phyloP scores from a whole-genome alignment of 2,329 filamentous ascomycete genomes.

The Cladosporium velox region DNA sequence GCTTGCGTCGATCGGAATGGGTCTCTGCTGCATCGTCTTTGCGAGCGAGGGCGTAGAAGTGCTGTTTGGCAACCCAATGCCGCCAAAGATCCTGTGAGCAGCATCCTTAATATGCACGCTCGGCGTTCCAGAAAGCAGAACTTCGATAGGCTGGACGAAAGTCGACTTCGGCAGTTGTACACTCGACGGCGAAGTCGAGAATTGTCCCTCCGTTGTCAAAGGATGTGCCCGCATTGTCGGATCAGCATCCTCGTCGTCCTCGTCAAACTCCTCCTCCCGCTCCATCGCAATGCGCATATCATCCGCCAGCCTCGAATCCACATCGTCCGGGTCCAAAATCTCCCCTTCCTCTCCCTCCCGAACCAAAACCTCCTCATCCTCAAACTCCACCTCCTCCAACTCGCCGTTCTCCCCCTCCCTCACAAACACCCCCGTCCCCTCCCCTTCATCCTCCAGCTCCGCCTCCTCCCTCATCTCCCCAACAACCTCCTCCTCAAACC shows the following conservation, averaged over 20 bases:
- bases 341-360: slow-evolving; percentile 22
- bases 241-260: slow-evolving; percentile 33
- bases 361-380: slow-evolving; percentile 37
- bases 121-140: slow-evolving; percentile 63
- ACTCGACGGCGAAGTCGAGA: slow-evolving; percentile 71
- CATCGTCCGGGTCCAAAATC: slow-evolving; percentile 59
- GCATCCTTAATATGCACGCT: slow-evolving; percentile 73
- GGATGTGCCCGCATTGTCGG: slow-evolving; percentile 65
- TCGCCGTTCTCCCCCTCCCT: slow-evolving; percentile 58
- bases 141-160: slow-evolving; percentile 69
- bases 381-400: slow-evolving; percentile 63
- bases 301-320: slow-evolving; percentile 29
- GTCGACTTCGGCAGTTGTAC: slow-evolving; percentile 71
- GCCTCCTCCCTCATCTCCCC: slow-evolving; percentile 47
- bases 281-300: slow-evolving; percentile 30
- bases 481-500: slow-evolving; percentile 29
- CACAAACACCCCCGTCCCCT: slow-evolving; percentile 52
- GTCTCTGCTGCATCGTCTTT: slow-evolving; percentile 61
- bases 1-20: slow-evolving; percentile 64
- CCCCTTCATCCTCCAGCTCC: slow-evolving; percentile 46
- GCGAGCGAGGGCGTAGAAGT: slow-evolving; percentile 65
- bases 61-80: slow-evolving; percentile 72
- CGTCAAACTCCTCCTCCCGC: slow-evolving; percentile 26
- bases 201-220: slow-evolving; percentile 72
- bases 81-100: slow-evolving; percentile 75